These are phyloP conservation scores for Zostera marina DNA, from an alignment of 116 monocot species.

Conservation along the genomic window DNA sequence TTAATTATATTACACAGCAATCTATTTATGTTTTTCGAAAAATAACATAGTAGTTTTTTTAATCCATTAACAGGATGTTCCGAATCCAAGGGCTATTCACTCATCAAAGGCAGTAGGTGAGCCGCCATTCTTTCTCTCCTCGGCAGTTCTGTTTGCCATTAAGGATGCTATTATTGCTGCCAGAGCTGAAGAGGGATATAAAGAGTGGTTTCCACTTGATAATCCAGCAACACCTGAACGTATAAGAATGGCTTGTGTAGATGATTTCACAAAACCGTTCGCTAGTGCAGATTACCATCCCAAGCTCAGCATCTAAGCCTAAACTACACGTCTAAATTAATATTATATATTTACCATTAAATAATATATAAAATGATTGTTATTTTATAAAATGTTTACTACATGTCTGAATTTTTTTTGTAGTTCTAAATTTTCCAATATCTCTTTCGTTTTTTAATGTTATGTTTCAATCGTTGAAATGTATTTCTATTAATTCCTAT, in stretches of 20 bases:
- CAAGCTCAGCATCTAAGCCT: constrained; percentile 89
- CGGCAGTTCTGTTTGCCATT: constrained; percentile 78
- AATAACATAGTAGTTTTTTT: not conserved
- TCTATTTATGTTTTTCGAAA: not conserved
- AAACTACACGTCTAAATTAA: too few species aligned
- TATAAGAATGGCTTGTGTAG: constrained; percentile 94
- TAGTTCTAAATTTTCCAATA: too few species aligned
- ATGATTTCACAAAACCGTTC: constrained; percentile 57
- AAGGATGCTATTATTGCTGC: constrained; percentile 83
- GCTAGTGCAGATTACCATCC: constrained; percentile 35
- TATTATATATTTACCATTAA: too few species aligned
- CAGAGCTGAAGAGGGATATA: constrained; percentile 54
- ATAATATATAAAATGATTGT: too few species aligned
- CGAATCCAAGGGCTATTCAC: constrained; percentile 85
- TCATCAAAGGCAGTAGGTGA: constrained; percentile 96
- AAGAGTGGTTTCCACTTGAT: constrained; percentile 79
- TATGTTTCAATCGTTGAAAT: too few species aligned
- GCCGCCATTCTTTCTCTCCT: constrained; percentile 90
- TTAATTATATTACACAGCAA: not conserved
- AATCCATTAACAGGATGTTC: constrained; percentile 33
- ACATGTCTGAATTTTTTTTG: too few species aligned
- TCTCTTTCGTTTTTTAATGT: too few species aligned
- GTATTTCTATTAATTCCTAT: too few species aligned
- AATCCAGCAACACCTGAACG: constrained; percentile 92
- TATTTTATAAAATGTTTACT: too few species aligned